These are phyloP conservation scores for Pseudocercospora pini-densiflorae DNA, from an alignment of 2,329 filamentous ascomycete genomes.

Conservation along the genomic window DNA sequence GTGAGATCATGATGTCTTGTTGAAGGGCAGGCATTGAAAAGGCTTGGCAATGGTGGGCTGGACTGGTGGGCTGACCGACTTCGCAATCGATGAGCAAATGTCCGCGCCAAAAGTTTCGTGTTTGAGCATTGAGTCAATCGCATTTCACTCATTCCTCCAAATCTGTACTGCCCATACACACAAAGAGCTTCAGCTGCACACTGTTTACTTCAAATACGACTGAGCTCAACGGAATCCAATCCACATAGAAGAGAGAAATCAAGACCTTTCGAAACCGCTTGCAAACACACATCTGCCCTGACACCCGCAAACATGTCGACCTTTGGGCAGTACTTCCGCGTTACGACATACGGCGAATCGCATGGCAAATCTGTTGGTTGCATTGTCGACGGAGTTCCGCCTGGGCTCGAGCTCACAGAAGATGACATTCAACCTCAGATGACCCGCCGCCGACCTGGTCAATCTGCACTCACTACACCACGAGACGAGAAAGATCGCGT, in stretches of 20 bases:
- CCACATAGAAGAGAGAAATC: background rate
- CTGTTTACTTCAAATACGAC: background rate
- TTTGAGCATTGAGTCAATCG: too few relatives aligned
- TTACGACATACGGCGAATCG: constrained; percentile 85
- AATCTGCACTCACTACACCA: constrained; percentile 87
- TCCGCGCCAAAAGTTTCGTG: too few relatives aligned
- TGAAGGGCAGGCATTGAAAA: background rate
- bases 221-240: too few relatives aligned
- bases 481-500: constrained; percentile 91
- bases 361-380: constrained; percentile 93
- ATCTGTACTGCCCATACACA: background rate
- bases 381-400: constrained; percentile 91
- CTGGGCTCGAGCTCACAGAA: constrained; percentile 83
- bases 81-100: too few relatives aligned
- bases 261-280: background rate
- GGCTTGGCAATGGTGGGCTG: constrained; percentile 1
- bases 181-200: background rate
- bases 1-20: background rate
- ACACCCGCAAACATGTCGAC: constrained; percentile 70
- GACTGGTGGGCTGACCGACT: background rate
- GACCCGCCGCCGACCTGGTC: constrained; percentile 85
- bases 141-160: background rate
- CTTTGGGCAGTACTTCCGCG: constrained; percentile 80
- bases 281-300: background rate
- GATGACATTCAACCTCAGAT: constrained; percentile 84